Evolutionary conservation across 345 rosid genomes (phyloP), one percentile per base, ranked within the genome.

Genomic region (Pugionium dolabratum): DNA sequence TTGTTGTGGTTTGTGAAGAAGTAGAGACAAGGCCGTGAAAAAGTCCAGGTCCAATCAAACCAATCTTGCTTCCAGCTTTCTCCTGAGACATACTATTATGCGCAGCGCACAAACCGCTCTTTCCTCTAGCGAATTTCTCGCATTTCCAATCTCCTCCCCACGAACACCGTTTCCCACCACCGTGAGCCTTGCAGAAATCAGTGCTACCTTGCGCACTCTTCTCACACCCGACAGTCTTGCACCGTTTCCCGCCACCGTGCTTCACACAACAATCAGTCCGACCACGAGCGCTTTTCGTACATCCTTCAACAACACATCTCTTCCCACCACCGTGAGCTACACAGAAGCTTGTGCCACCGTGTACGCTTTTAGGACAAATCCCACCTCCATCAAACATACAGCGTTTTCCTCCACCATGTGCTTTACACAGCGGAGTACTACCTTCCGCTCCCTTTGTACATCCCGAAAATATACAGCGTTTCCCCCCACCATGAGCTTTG

Each of bases 201-300:
- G 96, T 92, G 72, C 95, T 92, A 9, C 98, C 98, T 77, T 92
- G 98, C 3, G 98, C 98, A 80, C 98, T 92, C 83, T 92, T 92
- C 78, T 76, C 89, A 55, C 98, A 92, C 34, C 82, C 83, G 26
- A 67, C 70, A 59, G 74, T 66, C 61, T 74, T 87, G 36, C 96
- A 92, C 34, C 95, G 83, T 67, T 89, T 92, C 55, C 98, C 98
- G 51, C 98, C 98, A 42, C 98, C 96, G 25, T 92, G 98, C 72
- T 75, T 83, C 56, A 92, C 98, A 47, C 98, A 92, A 57, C 87
- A 84, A 76, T 87, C 95, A n/a, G 98, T 92, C 32, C 98, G 76
- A 0, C 98, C 98, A n/a, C 95, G 91, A 1, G 98, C 98, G 47
- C 96, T 92, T 77, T 89, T 92, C 0, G 95, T 89, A 69, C 98